phyloP scores from a whole-genome alignment of 495 filamentous ascomycete genomes.

The Entonaema liquescens region DNA sequence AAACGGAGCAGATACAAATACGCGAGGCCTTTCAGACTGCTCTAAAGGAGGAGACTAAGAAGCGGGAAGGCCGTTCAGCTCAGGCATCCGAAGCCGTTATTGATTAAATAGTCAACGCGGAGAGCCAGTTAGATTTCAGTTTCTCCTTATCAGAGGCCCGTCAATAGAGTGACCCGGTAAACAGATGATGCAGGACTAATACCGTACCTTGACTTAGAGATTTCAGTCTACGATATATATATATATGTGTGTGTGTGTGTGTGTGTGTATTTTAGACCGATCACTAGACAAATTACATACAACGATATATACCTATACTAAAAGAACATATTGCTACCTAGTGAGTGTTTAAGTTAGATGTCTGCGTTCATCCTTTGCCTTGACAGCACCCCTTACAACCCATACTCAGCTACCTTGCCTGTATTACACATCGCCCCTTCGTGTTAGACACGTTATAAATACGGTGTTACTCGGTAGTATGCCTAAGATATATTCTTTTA shows the following conservation, averaged over 20 bases:
- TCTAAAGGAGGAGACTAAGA: conserved; percentile 39
- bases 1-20: conserved; percentile 55
- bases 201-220: not conserved
- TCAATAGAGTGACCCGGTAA: not conserved
- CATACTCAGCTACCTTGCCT: not conserved
- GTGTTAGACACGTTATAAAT: not conserved
- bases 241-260: too few relatives aligned
- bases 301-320: not conserved
- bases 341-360: too few relatives aligned
- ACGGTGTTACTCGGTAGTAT: not conserved
- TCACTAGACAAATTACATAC: not conserved
- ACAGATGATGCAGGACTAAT: not conserved
- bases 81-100: conserved; percentile 10
- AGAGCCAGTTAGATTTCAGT: not conserved
- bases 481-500: not conserved
- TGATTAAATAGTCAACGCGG: conserved; percentile 4
- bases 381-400: not conserved
- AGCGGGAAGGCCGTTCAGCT: not conserved
- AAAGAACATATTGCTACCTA: not conserved
- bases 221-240: not conserved
- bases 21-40: conserved; percentile 42
- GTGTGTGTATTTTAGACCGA: too few relatives aligned
- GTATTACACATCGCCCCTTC: not conserved
- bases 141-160: not conserved
- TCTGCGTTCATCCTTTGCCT: not conserved